Evolutionary conservation across 176 grass and related monocot species (phyloP).

Genomic region (Tuctoria greenei): DNA sequence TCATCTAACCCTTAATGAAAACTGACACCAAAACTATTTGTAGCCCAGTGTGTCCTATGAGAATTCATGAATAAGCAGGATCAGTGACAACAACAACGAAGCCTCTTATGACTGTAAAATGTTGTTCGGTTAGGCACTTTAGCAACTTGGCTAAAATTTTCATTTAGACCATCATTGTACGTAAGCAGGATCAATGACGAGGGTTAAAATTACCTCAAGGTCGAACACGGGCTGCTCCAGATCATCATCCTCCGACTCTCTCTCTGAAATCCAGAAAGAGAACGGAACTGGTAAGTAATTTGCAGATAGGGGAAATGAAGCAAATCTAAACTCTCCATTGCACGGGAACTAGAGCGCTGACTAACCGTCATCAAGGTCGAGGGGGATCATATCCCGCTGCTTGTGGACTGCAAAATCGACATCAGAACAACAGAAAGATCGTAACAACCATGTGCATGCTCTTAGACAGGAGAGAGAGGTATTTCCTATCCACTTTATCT

Average conservation of each 20-base stretch:
- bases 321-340: neutral
- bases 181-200: neutral
- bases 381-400: constrained; percentile 73
- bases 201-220: constrained; percentile 43
- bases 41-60: neutral
- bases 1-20: neutral
- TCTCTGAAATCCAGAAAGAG: constrained; percentile 18
- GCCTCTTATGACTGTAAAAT: too few species aligned
- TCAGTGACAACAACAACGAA: too few species aligned
- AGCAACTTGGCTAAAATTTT: too few species aligned
- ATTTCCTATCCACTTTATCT: neutral
- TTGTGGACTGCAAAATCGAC: constrained; percentile 64
- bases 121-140: too few species aligned
- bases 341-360: constrained; percentile 4
- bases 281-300: constrained; percentile 13
- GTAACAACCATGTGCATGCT: neutral
- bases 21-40: neutral
- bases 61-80: neutral
- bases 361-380: constrained; percentile 55
- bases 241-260: constrained; percentile 64
- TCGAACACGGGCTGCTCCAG: constrained; percentile 67
- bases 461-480: neutral
- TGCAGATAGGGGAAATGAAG: neutral
- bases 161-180: too few species aligned
- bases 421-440: neutral